phyloP scores from a whole-genome alignment of 768 basidiomycete genomes.

The Cystofilobasidium capitatum region DNA sequence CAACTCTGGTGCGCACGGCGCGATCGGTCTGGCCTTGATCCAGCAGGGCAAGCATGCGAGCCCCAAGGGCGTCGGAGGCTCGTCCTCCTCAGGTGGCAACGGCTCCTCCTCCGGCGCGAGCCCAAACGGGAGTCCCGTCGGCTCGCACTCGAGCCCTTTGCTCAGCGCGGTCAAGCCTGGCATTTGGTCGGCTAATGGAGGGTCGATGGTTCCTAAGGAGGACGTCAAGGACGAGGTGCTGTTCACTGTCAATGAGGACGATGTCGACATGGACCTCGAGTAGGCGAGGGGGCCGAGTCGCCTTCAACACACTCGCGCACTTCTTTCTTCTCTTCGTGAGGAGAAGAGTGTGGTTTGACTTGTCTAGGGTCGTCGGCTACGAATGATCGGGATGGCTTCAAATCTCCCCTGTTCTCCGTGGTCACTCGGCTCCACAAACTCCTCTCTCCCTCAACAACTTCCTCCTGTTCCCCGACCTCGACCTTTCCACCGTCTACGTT shows the following conservation, averaged over 20 bases:
- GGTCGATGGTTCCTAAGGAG: background rate
- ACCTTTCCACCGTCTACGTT: no score
- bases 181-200: background rate
- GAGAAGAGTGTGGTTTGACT: background rate
- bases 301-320: background rate
- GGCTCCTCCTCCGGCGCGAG: background rate
- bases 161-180: background rate
- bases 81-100: slow-evolving; percentile 7
- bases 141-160: background rate
- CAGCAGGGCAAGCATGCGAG: slow-evolving; percentile 47
- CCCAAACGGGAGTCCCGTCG: background rate
- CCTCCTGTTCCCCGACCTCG: no score
- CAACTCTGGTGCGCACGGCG: slow-evolving; percentile 86
- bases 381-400: background rate
- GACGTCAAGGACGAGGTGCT: slow-evolving; percentile 20
- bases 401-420: no score
- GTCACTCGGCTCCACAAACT: background rate
- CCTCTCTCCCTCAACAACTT: background rate
- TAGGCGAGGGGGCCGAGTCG: background rate
- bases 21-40: slow-evolving; percentile 71
- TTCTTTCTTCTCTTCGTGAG: background rate
- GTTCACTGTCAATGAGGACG: slow-evolving; percentile 24
- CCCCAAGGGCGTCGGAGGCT: slow-evolving; percentile 28
- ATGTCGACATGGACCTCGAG: slow-evolving; percentile 27
- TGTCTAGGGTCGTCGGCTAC: no score